phyloP scores from a whole-genome alignment of 345 rosid genomes.

The Dovyalis caffra region DNA sequence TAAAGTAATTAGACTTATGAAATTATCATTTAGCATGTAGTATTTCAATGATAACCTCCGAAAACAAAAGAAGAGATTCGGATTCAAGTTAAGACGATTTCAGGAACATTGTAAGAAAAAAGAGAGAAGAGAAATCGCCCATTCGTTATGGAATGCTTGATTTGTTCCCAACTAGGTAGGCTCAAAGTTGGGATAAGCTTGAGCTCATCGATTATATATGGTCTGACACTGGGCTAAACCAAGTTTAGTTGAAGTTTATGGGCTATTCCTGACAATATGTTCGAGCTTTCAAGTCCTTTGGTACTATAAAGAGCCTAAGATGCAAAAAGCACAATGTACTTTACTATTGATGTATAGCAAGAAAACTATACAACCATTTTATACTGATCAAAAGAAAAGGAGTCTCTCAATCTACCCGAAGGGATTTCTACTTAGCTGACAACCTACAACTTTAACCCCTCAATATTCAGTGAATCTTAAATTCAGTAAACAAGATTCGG shows the following conservation, averaged over 20 bases:
- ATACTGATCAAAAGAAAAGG: too few relatives aligned
- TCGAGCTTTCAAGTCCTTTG: neutral
- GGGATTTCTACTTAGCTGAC: neutral
- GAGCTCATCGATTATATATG: neutral
- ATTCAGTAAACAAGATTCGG: conserved; percentile 8
- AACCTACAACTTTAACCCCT: neutral
- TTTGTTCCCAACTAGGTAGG: neutral
- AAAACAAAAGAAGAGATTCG: neutral
- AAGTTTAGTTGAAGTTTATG: neutral
- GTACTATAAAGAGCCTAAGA: too few relatives aligned
- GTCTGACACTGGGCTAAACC: neutral
- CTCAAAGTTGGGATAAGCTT: neutral
- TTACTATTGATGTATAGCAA: too few relatives aligned
- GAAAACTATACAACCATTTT: too few relatives aligned
- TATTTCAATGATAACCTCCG: neutral
- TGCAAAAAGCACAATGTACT: too few relatives aligned
- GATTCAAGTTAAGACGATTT: neutral
- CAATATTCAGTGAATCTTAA: too few relatives aligned
- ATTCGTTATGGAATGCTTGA: neutral
- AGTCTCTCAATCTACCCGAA: neutral
- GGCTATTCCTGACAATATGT: neutral
- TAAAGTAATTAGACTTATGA: neutral
- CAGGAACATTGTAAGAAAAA: neutral
- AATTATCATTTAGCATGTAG: neutral
- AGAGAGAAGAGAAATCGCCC: neutral